Evolutionary conservation across 1,139 yeast genomes (phyloP), one percentile per base, ranked within the genome.

Genomic region (Candida sp.): DNA sequence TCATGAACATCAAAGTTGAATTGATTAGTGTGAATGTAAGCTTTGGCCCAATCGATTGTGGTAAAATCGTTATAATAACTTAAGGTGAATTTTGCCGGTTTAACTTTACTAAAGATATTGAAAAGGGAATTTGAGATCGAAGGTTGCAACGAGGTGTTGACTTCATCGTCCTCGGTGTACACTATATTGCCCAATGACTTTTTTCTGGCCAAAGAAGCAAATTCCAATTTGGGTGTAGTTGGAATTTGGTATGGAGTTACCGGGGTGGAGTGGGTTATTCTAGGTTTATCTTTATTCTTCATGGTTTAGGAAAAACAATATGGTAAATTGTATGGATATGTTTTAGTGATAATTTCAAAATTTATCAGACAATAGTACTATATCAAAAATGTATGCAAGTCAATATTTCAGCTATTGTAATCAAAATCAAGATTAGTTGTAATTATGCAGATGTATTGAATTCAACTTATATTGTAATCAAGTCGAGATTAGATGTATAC

Each of bases 1-100:
- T 39, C 23, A 19, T 42, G 60, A 36, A 81, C 53, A 36, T 66
- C 64, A 49, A 66, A 76, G 48, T 73, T 67, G 42, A 81, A 65
- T 36, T 64, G 62, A 35, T 81, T 77, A 39, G 77, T 77, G 47
- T 66, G 62, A 27, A 78, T 64, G 36, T 72, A 72, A 27, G 82
- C 84, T 35, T 71, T 68, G 3, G 79, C 75, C 86, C 86, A 81
- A 61, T 81, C 87, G n/a, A 80, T 77, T 11, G 85, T 79, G 22
- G 87, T 81, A 58, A 80, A 81, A 56, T 81, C 84, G 56, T 81
- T 82, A 55, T 81, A 81, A 60, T 66, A 77, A 51, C 63, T 66
- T 27, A 30, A 5, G 12, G 39, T 37, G 12, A 37, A 29, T 27
- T 29, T 37, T 15, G 29, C 6, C n/a, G 25, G 21, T 27, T 37